Percentiles rank a stretch among this genome's conserved stretches.
Conservation (phyloP, 441 rosid species). For the Brassica hybrid region DNA sequence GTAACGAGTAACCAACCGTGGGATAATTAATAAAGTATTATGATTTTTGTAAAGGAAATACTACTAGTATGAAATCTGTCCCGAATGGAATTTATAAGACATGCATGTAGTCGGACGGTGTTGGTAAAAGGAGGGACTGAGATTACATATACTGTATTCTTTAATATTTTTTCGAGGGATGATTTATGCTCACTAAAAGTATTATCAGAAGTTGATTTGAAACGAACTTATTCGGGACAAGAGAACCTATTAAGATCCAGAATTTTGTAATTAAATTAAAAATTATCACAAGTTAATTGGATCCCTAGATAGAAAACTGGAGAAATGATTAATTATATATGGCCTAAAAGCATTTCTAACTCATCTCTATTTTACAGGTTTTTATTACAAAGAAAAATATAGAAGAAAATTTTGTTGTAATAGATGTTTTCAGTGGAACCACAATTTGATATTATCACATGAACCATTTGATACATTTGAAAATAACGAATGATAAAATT, state of each 20-base stretch:
- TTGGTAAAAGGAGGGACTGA: neutral
- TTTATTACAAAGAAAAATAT: too few relatives aligned
- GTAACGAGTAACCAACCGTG: neutral
- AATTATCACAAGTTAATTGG: neutral
- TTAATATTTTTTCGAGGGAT: neutral
- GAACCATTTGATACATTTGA: too few relatives aligned
- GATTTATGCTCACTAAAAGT: neutral
- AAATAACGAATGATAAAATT: too few relatives aligned
- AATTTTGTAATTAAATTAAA: neutral
- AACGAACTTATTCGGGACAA: neutral
- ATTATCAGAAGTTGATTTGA: neutral
- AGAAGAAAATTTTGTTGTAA: too few relatives aligned
- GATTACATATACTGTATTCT: neutral
- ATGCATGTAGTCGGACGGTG: neutral
- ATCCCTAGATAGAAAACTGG: neutral
- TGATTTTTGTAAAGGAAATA: neutral
- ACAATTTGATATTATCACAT: too few relatives aligned
- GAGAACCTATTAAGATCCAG: neutral
- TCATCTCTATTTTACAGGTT: too few relatives aligned
- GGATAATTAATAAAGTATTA: neutral
- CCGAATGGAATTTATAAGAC: neutral
- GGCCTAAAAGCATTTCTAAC: too few relatives aligned
- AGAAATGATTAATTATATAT: conserved; percentile 1
- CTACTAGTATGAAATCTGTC: neutral
- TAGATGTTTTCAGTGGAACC: too few relatives aligned